Conservation (phyloP, 2,329 filamentous ascomycete species). For the Trichoderma citrinoviride region DNA sequence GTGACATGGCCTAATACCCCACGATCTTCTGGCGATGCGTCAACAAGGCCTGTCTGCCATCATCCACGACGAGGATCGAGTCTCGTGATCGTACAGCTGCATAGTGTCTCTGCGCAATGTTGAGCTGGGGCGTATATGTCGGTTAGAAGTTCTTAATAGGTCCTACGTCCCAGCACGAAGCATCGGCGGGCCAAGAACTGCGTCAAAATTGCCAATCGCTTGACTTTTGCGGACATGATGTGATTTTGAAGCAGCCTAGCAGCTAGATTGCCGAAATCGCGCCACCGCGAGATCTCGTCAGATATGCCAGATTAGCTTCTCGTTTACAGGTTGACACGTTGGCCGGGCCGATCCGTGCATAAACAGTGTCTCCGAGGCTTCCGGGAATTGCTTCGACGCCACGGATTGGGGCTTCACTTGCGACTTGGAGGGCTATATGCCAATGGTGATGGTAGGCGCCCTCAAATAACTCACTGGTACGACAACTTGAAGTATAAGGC, state of each 20-base stretch:
- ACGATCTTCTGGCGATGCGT: not conserved
- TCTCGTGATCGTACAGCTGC: too few relatives aligned
- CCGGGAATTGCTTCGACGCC: not conserved
- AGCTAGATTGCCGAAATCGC: not conserved
- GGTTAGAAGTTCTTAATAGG: too few relatives aligned
- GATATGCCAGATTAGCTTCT: not conserved
- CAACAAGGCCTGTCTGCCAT: not conserved
- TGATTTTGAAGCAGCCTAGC: not conserved
- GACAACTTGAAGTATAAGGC: too few relatives aligned
- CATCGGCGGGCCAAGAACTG: not conserved
- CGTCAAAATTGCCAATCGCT: not conserved
- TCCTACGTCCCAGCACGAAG: not conserved
- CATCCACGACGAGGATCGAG: too few relatives aligned
- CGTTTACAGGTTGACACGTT: not conserved
- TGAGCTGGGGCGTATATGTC: too few relatives aligned
- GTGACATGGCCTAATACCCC: not conserved
- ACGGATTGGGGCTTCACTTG: not conserved
- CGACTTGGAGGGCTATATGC: too few relatives aligned
- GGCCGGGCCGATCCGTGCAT: not conserved
- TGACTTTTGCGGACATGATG: not conserved
- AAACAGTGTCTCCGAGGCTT: not conserved
- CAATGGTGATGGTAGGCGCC: too few relatives aligned
- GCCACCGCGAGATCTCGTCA: conserved; percentile 1
- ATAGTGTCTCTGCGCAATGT: too few relatives aligned
- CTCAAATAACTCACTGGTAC: too few relatives aligned